phyloP scores from a whole-genome alignment of 768 basidiomycete species.

The Termitomyces sp. region DNA sequence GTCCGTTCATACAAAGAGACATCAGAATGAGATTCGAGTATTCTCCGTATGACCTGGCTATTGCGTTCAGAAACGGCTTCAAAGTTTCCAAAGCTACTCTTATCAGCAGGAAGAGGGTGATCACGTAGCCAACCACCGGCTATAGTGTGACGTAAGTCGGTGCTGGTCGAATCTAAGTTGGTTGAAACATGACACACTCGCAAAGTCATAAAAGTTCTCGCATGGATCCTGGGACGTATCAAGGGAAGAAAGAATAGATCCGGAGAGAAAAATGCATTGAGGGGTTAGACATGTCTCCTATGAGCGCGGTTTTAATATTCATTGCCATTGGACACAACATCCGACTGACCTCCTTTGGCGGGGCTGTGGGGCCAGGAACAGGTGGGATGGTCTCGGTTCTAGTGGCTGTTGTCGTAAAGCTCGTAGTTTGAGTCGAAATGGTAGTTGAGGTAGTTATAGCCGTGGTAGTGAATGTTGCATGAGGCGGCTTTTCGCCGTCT shows the following conservation, averaged over 20 bases:
- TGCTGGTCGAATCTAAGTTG: neutral
- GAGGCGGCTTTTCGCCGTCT: slow-evolving; percentile 19
- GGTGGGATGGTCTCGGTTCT: slow-evolving; percentile 39
- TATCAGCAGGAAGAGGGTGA: slow-evolving; percentile 86
- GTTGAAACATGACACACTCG: slow-evolving; percentile 54
- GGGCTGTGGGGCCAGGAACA: slow-evolving; percentile 43
- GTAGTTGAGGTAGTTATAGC: slow-evolving; percentile 28
- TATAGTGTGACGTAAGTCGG: slow-evolving; percentile 20
- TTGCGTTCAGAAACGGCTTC: slow-evolving; percentile 70
- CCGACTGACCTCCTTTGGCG: slow-evolving; percentile 44
- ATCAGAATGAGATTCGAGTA: slow-evolving; percentile 52
- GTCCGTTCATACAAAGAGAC: slow-evolving; percentile 26
- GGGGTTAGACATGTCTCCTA: slow-evolving; percentile 69
- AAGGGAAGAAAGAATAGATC: slow-evolving; percentile 72
- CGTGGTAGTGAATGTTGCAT: slow-evolving; percentile 34
- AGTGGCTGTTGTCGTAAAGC: slow-evolving; percentile 24
- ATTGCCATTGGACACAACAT: neutral
- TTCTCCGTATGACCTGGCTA: slow-evolving; percentile 66
- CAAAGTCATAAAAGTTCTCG: slow-evolving; percentile 90
- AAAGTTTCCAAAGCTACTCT: slow-evolving; percentile 68
- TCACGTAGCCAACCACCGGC: slow-evolving; percentile 84
- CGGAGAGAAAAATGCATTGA: slow-evolving; percentile 79
- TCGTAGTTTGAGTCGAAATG: slow-evolving; percentile 18
- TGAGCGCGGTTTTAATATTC: slow-evolving; percentile 6
- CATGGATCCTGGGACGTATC: slow-evolving; percentile 88